Base-by-base conservation (phyloP, 2,329 filamentous ascomycete species). In the Xylaria sp. region DNA sequence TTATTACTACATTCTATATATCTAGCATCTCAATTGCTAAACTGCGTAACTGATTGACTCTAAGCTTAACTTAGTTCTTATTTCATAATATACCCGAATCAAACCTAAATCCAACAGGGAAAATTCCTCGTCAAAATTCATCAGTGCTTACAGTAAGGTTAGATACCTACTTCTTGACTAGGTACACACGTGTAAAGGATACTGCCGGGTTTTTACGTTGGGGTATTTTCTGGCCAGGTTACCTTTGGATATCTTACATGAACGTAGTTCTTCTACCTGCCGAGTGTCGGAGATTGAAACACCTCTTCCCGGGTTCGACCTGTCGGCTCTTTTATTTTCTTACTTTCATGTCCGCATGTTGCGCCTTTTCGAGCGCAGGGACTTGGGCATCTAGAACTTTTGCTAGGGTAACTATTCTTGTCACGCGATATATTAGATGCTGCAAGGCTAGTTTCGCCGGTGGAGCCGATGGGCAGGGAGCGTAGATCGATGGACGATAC, bases 391-490 rank as follows among this genome's bases (percentile, higher is more conserved):
- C 66, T 62, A 57, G 25, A 58, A 64, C 56, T 55, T 66, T 57
- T 60, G 15, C 56, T 67, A 55, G 55, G 49, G 43, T 31, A 54
- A 28, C 64, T 67, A 66, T 66, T 64, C 39, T 69, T 62, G 65
- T 70, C 68, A 70, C 68, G 68, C 68, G 67, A 68, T 66, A 55
- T 48, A 39, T 23, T 57, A 55, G 55, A 63, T 51, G 36, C 48
- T 62, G 64, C 58, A 49, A 60, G 55, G 41, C 58, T 72, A 72
- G 70, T 67, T 66, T 66, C 67, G 55, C 71, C 68, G 69, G 74
- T 75, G 74, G 74, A 74, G 74, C 72, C 64, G 65, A 71, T 70
- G 71, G 69, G 25, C 58, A 59, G 36, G 20, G 28, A 41, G 20
- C 20, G 55, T 70, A 73, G 73, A 73, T 72, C 58, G 49, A 56